Evolutionary conservation across 1,284 basidiomycete genomes (phyloP).

Genomic region (Gomphus bonarii): DNA sequence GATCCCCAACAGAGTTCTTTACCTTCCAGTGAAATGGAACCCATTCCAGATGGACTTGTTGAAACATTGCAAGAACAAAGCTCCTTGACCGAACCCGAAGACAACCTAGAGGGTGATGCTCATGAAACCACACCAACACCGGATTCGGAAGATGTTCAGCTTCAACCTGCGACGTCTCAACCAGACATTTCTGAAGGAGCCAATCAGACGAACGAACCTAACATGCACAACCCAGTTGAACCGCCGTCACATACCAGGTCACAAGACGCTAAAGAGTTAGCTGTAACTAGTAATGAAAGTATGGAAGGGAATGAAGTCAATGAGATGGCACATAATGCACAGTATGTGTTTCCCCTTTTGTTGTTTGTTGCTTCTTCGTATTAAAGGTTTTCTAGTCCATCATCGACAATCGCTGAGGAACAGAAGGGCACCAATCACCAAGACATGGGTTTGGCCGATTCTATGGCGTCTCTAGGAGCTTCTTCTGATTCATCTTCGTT

Average conservation of each 20-base stretch:
- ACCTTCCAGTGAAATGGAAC: conserved; percentile 15
- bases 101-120: conserved; percentile 1
- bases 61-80: conserved; percentile 16
- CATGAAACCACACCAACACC: not conserved
- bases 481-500: not conserved
- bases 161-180: conserved; percentile 25
- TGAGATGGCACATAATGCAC: not conserved
- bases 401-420: not conserved
- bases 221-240: not conserved
- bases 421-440: not conserved
- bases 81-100: conserved; percentile 4
- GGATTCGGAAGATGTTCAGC: conserved; percentile 8
- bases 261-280: not conserved
- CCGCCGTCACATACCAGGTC: not conserved
- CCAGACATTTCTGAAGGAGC: conserved; percentile 31
- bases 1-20: conserved; percentile 13
- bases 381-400: not conserved
- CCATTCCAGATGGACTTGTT: conserved; percentile 20
- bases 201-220: conserved; percentile 12
- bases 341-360: not conserved
- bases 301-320: not conserved
- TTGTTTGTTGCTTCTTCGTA: not conserved
- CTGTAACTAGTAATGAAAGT: conserved; percentile 4
- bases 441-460: not conserved
- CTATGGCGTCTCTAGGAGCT: not conserved